Evolutionary conservation across 805 yeast genomes (phyloP), one percentile per base, ranked within the genome.

Genomic region (Metschnikowia cerradonensis): DNA sequence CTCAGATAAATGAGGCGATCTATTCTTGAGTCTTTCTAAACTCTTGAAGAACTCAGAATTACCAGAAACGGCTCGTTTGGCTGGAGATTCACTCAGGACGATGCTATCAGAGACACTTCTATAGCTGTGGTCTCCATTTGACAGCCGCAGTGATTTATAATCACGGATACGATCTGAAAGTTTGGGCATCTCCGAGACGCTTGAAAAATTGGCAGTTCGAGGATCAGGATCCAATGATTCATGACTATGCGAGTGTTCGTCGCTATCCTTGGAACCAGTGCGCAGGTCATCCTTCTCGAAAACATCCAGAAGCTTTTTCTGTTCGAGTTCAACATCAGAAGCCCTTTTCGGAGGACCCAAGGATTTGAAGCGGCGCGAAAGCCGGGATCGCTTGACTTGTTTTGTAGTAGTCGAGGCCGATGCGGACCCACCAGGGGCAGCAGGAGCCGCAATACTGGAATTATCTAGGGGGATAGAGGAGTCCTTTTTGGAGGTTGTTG

Each of bases 301-400:
- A 8, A n/a, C 19, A 34, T 34, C 39, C 39, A n/a, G 41, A 23
- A 39, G 31, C 32, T 39, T 39, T 22, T n/a, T 39, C 36, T 35
- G 48, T 14, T 45, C 43, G 13, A 32, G 33, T 4, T 30, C 41
- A n/a, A 51, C 49, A 17, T 54, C 58, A 3, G 73, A 63, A 2
- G 77, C 70, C 45, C 84, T 61, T 55, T 77, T 72, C 1, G 83
- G 83, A 10, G 82, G 82, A 1, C 84, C 84, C 37, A 80, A 54
- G 2, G 55, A 41, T 34, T 45, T 47, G 47, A 72, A 70, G 33
- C 78, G 64, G 51, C 77, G 65, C 1, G 69, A 55, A 11, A 73
- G 67, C 43, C 73, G 60, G 32, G 67, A 60, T 49, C 63, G 67
- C n/a, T 44, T 44, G 33, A 44, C 40, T 11, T 17, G 33, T 44